Base-by-base conservation (phyloP, 208 protist genomes). In the Crithidia brevicula region DNA sequence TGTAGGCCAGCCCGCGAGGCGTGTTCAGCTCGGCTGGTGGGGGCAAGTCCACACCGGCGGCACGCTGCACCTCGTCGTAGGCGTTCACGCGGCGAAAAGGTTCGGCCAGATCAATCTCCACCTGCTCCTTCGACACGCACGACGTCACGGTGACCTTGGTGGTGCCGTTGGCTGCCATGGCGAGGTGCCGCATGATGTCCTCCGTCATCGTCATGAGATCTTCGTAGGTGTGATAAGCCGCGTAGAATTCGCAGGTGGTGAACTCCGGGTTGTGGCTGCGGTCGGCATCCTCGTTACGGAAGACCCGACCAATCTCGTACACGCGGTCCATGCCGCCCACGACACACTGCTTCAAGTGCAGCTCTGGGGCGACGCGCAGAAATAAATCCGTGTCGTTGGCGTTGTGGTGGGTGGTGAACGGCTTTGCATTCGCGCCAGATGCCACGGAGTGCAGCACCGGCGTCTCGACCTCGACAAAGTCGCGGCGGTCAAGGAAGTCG, bases 231-330 rank as follows among this genome's bases (percentile, higher is more conserved):
- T 94, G 86, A 71, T 98, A 98, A 0, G 96, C 92, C 22, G 92
- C 82, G 79, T 98, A 98, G 60, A 94, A 86, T 74, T 98, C 97
- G 68, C 92, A 94, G 25, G 86, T 96, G 27, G 97, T 98, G 79
- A 98, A 98, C 79, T 98, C 97, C 18, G 97, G 97, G 65, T 98
- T 98, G 81, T 98, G 97, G 69, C 85, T 97, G 46, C 83, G 64
- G 78, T 98, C 96, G n/a, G 93, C 86, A 66, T 88, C 88, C 81
- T 98, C 96, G 79, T 98, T 98, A 40, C 96, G 85, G 74, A 98
- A 98, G 8, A 97, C 86, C 36, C 85, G 92, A 45, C 96, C 95
- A 52, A 98, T 91, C 81, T 98, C 97, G 78, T 97, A 98, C 4
- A 98, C 96, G 16, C 91, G 80, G 53, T 98, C 91, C 61, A 98